Base-by-base conservation (phyloP, 176 grass and related monocot species). In the Phyllostachys edulis region DNA sequence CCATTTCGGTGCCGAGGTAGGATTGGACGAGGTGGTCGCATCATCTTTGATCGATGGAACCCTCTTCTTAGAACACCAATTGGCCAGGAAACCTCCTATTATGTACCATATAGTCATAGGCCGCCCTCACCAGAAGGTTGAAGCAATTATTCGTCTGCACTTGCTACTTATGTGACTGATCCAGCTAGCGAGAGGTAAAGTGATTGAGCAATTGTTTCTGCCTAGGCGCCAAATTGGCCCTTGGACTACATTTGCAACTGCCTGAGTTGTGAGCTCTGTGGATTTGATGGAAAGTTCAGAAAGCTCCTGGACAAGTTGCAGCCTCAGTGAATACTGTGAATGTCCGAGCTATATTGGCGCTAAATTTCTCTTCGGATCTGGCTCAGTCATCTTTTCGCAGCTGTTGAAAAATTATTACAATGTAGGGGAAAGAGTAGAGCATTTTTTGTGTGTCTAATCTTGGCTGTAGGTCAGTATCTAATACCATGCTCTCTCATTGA, bases 11-110 rank as follows among this genome's bases (percentile, higher is more conserved):
- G 90, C 71, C 90, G 77, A 68, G 90, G 92, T 75, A 89, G 96
- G 74, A 96, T 99, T 59, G 96, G 96, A 49, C 88, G 96, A 87
- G 96, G 96, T 4, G 96, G 96, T n/a, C 93, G 96, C 59, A 89
- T 99, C 69, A 88, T 99, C 75, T 96, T 99, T 86, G 96, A 99
- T 81, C 89, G 96, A 47, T 94, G 87, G 75, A 91, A 96, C 55
- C 89, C 93, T 51, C 88, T 92, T 84, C 74, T 80, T 0, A 78
- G 26, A 84, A 67, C 90, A 87, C 88, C 93, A 71, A 63, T 94
- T 44, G 84, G 65, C 52, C 93, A 90, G 64, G 87, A 88, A 61
- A 78, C 57, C 64, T 44, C 89, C 32, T 78, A 72, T 67, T 83
- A 76, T 86, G 29, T 77, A 44, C 75, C 80, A 24, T 81, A 86